phyloP scores from a whole-genome alignment of 2,329 filamentous ascomycete species.

The Helotiales sp. region DNA sequence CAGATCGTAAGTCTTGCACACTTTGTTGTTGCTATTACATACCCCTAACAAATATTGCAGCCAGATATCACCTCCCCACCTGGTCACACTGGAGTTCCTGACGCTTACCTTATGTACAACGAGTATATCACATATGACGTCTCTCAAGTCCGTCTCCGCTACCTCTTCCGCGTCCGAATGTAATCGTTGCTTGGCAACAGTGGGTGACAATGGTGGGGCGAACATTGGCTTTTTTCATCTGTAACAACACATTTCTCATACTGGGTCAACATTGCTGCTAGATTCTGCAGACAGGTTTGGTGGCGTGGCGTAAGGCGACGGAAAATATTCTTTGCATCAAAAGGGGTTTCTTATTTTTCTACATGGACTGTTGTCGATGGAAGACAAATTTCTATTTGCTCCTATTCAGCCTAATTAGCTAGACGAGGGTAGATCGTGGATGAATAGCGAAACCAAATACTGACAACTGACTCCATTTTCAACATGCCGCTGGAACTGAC shows the following conservation, averaged over 20 bases:
- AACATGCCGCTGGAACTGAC: no score
- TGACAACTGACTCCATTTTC: no score
- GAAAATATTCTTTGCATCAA: background rate
- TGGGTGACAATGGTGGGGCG: no score
- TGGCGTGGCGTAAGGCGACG: background rate
- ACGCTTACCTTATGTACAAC: conserved; percentile 66
- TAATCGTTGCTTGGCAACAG: no score
- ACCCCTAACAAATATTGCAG: conserved; percentile 41
- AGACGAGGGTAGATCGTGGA: background rate
- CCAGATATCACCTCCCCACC: conserved; percentile 56
- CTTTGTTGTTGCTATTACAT: background rate
- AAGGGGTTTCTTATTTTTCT: background rate
- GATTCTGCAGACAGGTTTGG: background rate
- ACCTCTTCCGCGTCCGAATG: conserved; percentile 63
- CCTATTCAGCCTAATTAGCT: background rate
- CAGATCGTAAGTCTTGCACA: conserved; percentile 63
- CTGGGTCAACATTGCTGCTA: background rate
- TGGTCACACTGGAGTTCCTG: conserved; percentile 52
- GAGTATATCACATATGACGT: conserved; percentile 77
- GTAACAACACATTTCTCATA: background rate
- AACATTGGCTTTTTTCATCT: background rate
- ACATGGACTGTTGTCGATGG: background rate
- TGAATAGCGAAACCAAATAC: background rate
- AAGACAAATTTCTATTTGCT: background rate
- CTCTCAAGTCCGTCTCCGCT: conserved; percentile 71